Evolutionary conservation across 2,329 filamentous ascomycete species (phyloP).

Genomic region (Biscogniauxia marginata): DNA sequence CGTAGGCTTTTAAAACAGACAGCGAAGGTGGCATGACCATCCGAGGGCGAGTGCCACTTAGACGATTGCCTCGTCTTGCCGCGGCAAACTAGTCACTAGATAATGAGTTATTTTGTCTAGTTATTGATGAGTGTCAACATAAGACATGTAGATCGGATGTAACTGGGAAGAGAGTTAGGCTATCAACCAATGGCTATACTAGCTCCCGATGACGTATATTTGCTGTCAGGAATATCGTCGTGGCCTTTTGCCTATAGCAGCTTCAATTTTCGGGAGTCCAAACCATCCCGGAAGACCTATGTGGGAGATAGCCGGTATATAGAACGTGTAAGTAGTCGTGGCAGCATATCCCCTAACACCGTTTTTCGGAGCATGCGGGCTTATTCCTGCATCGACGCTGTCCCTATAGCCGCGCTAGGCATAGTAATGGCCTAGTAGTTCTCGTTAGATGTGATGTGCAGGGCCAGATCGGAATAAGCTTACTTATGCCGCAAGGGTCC

Average conservation of each 20-base stretch:
- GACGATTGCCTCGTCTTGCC: not conserved
- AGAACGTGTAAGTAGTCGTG: not conserved
- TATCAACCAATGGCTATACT: not conserved
- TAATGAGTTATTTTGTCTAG: not conserved
- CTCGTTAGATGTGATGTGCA: not conserved
- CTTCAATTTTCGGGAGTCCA: not conserved
- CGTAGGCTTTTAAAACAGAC: too few relatives aligned
- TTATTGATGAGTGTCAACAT: not conserved
- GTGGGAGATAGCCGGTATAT: not conserved
- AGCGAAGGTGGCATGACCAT: not conserved
- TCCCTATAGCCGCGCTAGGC: not conserved
- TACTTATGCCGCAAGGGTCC: not conserved
- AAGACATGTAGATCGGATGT: not conserved
- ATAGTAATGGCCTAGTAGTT: not conserved
- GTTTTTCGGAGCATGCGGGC: not conserved
- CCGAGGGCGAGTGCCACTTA: too few relatives aligned
- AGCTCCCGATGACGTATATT: too few relatives aligned
- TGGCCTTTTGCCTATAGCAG: not conserved
- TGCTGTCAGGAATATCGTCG: not conserved
- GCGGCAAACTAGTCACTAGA: not conserved
- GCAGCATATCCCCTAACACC: not conserved
- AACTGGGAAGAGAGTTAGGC: not conserved
- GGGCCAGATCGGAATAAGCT: not conserved
- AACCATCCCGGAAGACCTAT: not conserved
- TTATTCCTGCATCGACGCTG: not conserved